Conservation (phyloP, 2,329 filamentous ascomycete species). For the Fusarium paranaense region DNA sequence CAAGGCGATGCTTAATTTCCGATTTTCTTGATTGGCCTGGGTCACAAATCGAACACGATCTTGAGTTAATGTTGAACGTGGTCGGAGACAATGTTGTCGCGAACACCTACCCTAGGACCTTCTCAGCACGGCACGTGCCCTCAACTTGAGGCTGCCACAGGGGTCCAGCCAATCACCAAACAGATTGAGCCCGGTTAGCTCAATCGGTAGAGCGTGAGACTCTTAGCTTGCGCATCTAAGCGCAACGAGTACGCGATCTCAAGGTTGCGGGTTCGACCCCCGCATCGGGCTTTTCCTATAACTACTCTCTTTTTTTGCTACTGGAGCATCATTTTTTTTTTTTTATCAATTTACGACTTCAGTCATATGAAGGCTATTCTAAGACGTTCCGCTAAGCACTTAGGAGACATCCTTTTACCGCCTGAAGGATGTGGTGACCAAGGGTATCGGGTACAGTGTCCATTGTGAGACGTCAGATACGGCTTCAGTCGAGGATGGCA, state of each 20-base stretch:
- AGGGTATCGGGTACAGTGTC: neutral
- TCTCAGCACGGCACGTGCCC: neutral
- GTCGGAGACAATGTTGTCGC: neutral
- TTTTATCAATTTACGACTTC: neutral
- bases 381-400: neutral
- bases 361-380: neutral
- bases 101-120: neutral
- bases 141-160: neutral
- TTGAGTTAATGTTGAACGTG: neutral
- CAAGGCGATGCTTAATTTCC: too few relatives aligned
- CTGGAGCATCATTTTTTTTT: neutral
- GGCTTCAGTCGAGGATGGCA: neutral
- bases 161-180: neutral
- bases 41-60: neutral
- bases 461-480: neutral
- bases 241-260: slow-evolving; percentile 54
- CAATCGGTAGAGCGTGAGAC: slow-evolving; percentile 72
- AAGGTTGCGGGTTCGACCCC: slow-evolving; percentile 68
- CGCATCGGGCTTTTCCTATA: slow-evolving; percentile 56
- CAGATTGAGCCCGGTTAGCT: slow-evolving; percentile 41
- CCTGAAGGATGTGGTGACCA: neutral
- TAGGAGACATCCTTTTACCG: neutral
- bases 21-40: neutral
- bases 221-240: slow-evolving; percentile 55
- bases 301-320: neutral